A percentile compares a stretch with the other conserved stretches of the same genome.
These are phyloP conservation scores for Leccinellum rugosiceps DNA, from an alignment of 768 basidiomycete species.

Conservation along the genomic window DNA sequence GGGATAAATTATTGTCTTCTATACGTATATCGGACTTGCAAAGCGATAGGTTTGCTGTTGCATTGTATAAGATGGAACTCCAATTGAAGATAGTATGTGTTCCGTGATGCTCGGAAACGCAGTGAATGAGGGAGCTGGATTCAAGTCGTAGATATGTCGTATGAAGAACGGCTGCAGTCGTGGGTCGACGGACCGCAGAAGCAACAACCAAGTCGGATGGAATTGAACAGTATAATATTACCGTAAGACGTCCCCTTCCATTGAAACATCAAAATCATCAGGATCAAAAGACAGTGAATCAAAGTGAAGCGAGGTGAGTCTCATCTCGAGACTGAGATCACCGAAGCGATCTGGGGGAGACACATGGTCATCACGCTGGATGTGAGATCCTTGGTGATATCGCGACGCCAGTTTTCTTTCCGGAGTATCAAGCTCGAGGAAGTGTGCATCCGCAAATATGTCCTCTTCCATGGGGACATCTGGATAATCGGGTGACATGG, in stretches of 20 bases:
- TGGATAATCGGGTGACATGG: conserved; percentile 9
- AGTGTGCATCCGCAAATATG: conserved; percentile 10
- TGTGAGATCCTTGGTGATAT: conserved; percentile 1
- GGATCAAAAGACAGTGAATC: conserved; percentile 67
- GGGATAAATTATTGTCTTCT: conserved; percentile 12
- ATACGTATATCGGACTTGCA: conserved; percentile 3
- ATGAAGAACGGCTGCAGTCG: background rate
- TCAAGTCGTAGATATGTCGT: conserved; percentile 8
- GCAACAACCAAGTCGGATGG: background rate
- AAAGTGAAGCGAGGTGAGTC: conserved; percentile 70
- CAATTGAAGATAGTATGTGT: background rate
- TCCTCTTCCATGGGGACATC: conserved; percentile 22
- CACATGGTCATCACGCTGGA: background rate
- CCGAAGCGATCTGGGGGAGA: conserved; percentile 17
- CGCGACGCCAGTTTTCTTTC: conserved; percentile 14
- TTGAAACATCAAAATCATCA: conserved; percentile 43
- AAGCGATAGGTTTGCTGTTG: conserved; percentile 1
- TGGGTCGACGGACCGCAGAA: background rate
- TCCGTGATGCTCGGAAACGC: background rate
- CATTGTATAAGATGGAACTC: background rate
- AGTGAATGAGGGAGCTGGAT: conserved; percentile 1
- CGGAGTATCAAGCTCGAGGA: conserved; percentile 18
- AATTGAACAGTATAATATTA: conserved; percentile 9
- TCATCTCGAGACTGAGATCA: conserved; percentile 59
- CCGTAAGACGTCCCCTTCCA: conserved; percentile 15